Conservation (phyloP, 192 early-diverging fungal genomes). For the Chytriomyces confervae region DNA sequence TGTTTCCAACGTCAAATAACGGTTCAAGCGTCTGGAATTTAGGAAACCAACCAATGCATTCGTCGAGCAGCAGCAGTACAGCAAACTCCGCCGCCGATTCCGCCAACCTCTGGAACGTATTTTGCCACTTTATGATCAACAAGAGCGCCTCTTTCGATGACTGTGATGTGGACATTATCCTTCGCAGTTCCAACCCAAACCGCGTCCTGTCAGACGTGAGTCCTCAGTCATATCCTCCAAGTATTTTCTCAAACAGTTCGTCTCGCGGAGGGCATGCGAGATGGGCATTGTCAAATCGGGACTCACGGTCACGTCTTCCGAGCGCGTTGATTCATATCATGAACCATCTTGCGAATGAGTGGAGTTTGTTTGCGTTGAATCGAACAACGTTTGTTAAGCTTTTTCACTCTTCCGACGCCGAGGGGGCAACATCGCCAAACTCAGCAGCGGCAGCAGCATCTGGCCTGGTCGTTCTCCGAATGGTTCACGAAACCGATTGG, state of each 20-base stretch:
- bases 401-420: conserved; percentile 24
- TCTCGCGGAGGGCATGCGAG: too few relatives aligned
- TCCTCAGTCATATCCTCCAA: conserved; percentile 9
- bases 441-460: conserved; percentile 12
- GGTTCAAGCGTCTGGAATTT: neutral
- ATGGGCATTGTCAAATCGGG: neutral
- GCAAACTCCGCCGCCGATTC: conserved; percentile 31
- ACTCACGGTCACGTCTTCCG: conserved; percentile 13
- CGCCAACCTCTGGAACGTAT: conserved; percentile 47
- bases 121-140: conserved; percentile 44
- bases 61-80: neutral
- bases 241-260: neutral
- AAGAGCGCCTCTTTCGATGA: conserved; percentile 45
- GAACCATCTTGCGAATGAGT: conserved; percentile 41
- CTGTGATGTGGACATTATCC: conserved; percentile 42
- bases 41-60: neutral
- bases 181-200: conserved; percentile 48
- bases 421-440: neutral
- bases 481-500: conserved; percentile 54
- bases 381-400: conserved; percentile 42
- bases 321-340: conserved; percentile 48
- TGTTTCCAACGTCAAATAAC: conserved; percentile 11
- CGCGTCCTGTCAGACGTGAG: conserved; percentile 15
- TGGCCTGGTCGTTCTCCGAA: conserved; percentile 50
- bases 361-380: conserved; percentile 46